Percentiles rank a stretch among this genome's conserved stretches.
Conservation (phyloP, 305 asterid genomes). For the Fraxinus angustifolia region DNA sequence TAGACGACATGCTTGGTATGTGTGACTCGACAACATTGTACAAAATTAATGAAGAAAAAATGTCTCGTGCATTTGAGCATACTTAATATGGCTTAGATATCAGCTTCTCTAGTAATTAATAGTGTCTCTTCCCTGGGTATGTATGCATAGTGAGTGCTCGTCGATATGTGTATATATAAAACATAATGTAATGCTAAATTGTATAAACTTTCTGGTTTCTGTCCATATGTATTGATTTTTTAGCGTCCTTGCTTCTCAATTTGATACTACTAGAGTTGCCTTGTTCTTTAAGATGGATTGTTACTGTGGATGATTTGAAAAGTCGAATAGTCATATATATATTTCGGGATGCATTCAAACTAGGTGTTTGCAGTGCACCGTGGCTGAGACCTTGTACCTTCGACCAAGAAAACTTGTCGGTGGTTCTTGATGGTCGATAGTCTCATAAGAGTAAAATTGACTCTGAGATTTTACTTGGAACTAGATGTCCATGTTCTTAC, state of each 20-base stretch:
- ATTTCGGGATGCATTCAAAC: background rate
- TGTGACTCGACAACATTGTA: background rate
- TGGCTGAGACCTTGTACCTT: background rate
- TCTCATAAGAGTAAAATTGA: background rate
- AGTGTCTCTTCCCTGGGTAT: conserved; percentile 7
- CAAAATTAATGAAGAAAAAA: background rate
- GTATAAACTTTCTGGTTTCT: background rate
- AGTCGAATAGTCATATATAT: background rate
- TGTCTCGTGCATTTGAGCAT: background rate
- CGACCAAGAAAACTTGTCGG: background rate
- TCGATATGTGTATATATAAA: conserved; percentile 26
- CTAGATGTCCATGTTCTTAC: background rate
- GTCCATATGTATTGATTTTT: background rate
- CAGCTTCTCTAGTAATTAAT: conserved; percentile 16
- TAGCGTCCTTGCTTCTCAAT: background rate
- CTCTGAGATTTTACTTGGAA: background rate
- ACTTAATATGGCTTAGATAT: conserved; percentile 11
- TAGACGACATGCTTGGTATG: background rate
- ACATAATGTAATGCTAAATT: conserved; percentile 15
- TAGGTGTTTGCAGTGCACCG: background rate
- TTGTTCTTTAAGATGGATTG: background rate
- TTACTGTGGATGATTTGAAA: background rate
- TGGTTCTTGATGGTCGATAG: background rate
- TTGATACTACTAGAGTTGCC: background rate
- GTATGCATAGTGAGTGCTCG: conserved; percentile 27